phyloP scores from a whole-genome alignment of 163 green algal genomes.

The Scenedesmus sp. region DNA sequence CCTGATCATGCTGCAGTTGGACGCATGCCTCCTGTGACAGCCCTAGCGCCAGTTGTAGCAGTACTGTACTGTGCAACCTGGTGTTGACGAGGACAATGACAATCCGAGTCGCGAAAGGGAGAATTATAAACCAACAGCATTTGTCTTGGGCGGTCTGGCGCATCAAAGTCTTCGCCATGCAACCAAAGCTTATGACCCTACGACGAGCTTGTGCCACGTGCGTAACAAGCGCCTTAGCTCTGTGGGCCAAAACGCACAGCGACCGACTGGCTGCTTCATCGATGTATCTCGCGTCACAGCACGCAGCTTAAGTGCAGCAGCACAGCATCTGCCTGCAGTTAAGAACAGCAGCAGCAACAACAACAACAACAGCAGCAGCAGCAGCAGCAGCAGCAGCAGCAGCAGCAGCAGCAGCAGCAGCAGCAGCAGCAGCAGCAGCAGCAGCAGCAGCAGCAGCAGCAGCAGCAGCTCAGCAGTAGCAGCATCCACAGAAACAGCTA shows the following conservation, averaged over 20 bases:
- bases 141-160: not conserved
- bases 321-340: not conserved
- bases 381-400: not conserved
- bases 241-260: not conserved
- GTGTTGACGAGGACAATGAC: not conserved
- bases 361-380: not conserved
- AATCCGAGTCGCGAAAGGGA: not conserved
- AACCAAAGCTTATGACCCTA: not conserved
- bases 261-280: too few relatives aligned
- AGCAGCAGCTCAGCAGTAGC: not conserved
- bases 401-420: conserved; percentile 1
- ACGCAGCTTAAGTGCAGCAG: not conserved
- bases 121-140: not conserved
- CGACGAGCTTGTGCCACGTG: not conserved
- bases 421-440: not conserved
- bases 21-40: not conserved
- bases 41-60: not conserved
- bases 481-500: too few relatives aligned
- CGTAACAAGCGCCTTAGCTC: too few relatives aligned
- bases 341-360: too few relatives aligned
- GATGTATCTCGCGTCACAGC: not conserved
- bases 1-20: not conserved
- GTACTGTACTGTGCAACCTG: not conserved
- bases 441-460: not conserved
- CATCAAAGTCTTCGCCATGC: not conserved